Base-by-base conservation (phyloP, 2,329 filamentous ascomycete genomes). In the Ophiostoma piceae region DNA sequence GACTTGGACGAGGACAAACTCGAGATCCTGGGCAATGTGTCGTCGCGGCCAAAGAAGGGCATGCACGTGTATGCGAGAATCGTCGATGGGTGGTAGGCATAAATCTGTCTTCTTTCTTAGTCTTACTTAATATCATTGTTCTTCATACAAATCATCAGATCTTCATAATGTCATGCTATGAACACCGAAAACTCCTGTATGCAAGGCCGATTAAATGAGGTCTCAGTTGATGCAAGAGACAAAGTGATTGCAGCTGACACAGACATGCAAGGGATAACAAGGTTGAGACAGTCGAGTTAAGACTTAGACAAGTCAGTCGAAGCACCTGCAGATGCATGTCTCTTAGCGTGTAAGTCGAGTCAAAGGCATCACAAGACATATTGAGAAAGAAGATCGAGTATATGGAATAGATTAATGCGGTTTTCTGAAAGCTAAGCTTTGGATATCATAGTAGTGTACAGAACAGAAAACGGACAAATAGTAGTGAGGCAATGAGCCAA, bases 1-100 rank as follows among this genome's bases (percentile, higher is more conserved):
- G 84, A 89, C 77, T 79, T 88, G 76, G 88, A 91, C 75, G 87
- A 92, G 79, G 82, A 82, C 65, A 87, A 90, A 74, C 77, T 94
- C 66, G 79, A 85, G 66, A 87, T 96, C 72, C 88, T 88, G 78
- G 85, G 87, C 0, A 87, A 87, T 2, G 84, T 95, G 66, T 96
- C 93, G 26, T 84, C 87, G 7, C 86, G 87, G 76, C 93, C 93
- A 0, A 85, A 84, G 70, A 88, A 88, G 70, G 92, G 92, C 0
- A 80, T 97, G 76, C 83, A 86, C 75, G 86, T 94, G 7, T 87
- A 84, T 76, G 80, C 92, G 66, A 92, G 82, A 75, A 80, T 87
- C 67, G 76, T 92, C n/a, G 84, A 88, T 32, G 88, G 88, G 0
- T 92, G 90, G 87, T 90, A 76, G 51, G 2, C 2, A 19, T 19